phyloP scores from a whole-genome alignment of 2,329 filamentous ascomycete species.

The Aspergillus sojae region DNA sequence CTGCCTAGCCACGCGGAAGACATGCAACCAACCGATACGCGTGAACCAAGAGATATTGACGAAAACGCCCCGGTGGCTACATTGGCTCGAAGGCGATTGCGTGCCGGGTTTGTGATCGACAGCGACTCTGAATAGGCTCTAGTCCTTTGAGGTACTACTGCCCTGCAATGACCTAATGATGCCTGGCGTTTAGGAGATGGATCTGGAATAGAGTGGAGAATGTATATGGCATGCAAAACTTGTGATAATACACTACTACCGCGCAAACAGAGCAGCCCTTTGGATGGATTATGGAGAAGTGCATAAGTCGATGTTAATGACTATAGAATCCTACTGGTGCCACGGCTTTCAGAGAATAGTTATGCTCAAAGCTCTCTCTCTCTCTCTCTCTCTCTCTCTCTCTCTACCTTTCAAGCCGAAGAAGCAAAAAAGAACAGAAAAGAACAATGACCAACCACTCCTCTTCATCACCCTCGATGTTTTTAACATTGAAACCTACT shows the following conservation, averaged over 20 bases:
- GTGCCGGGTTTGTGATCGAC: constrained; percentile 46
- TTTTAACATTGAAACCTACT: no score
- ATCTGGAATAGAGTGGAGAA: not conserved
- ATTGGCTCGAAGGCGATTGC: constrained; percentile 37
- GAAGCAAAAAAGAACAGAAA: no score
- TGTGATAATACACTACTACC: not conserved
- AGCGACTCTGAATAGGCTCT: constrained; percentile 45
- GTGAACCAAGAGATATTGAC: constrained; percentile 28
- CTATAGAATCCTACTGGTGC: not conserved
- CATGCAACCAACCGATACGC: constrained; percentile 1
- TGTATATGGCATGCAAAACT: not conserved
- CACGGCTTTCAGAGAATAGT: no score
- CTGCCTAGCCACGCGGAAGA: constrained; percentile 5
- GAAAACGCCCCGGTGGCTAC: constrained; percentile 34
- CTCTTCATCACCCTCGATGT: no score
- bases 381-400: no score
- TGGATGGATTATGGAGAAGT: not conserved
- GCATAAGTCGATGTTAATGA: not conserved
- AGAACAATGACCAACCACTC: no score
- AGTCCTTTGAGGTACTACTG: constrained; percentile 5
- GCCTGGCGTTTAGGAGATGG: constrained; percentile 23
- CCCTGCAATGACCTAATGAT: constrained; percentile 32
- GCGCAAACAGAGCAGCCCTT: not conserved
- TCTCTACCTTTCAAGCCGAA: no score
- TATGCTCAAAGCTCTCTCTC: no score